Base-by-base conservation (phyloP, 805 yeast species). In the Ogataea dorogensis region DNA sequence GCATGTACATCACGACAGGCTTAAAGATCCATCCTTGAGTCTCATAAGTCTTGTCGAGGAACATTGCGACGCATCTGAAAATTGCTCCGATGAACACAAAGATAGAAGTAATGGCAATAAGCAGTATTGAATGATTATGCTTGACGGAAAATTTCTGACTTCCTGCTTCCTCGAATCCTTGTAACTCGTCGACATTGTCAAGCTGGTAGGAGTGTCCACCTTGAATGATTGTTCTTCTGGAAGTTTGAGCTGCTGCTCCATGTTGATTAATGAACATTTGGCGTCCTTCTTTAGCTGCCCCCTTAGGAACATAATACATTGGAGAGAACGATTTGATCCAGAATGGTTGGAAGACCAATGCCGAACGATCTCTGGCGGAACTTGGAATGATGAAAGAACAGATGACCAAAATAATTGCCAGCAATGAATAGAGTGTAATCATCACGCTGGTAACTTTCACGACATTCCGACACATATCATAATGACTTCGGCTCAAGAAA, bases 261-360 rank as follows among this genome's bases (percentile, higher is more conserved):
- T 46, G 49, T 20, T 33, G 38, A 17, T 38, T 20, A 11, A 49
- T 29, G 30, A 61, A 59, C n/a, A 49, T 13, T 3, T 28, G 18
- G 32, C 46, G 51, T 23, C 59, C 62, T 10, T 41, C 41, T 14
- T 61, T 61, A 7, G 71, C 64, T 2, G 86, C 77, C 33, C 68
- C 68, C 40, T 68, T 70, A 43, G 68, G 66, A 10, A 79, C 81
- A 59, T 68, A 83, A 58, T 83, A 84, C 32, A 65, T 61, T 12
- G 79, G 70, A 16, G 62, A 51, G 47, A 82, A 81, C 5, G 77
- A 70, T 55, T 79, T 78, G 51, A 84, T 78, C 93, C 93, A 84
- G 73, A 81, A 79, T 23, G 94, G 86, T 54, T 78, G 85, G 55
- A 76, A 82, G 31, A 73, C 53, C 48, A 73, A 69, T 24, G 79